Base-by-base conservation (phyloP, 1,139 yeast genomes). In the Nadsonia commutata region DNA sequence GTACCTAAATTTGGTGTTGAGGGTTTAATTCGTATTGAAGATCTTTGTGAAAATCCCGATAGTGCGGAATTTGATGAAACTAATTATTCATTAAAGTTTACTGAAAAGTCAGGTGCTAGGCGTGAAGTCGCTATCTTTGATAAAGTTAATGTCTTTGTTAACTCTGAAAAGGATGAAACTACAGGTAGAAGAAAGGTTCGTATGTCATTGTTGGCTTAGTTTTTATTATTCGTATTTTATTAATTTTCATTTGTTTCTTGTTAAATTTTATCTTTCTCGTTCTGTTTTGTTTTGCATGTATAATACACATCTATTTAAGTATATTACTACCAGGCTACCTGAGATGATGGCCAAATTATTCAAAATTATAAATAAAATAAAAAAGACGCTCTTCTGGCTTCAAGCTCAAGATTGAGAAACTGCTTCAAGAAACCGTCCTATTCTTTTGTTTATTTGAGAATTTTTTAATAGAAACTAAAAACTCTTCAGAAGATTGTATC, bases 1-100 rank as follows among this genome's bases (percentile, higher is more conserved):
- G 97, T 93, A 20, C 97, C 98, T n/a, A 83, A 82, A 59, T 88
- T 85, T 64, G 98, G 98, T 45, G 88, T 93, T 44, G 99, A 93
- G 65, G 93, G 96, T 45, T 68, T 90, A 55, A 85, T 93, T 51
- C 83, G 82, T 58, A 61, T 85, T 48, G 94, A 85, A 50, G 78
- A 76, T 52, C 62, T 90, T 52, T 68, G 74, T 0, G 78, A 80
- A 18, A 13, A 27, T 27, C 82, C 83, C 49, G 75, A 70, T 19
- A 70, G 76, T 38, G 86, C 88, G 2, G 65, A 66, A 37, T 85
- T 77, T 56, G 79, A 81, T 51, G 97, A 88, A 60, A 90, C 83
- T 31, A 74, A 73, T 50, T 90, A 77, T 54, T 78, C 77, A 50
- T 66, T 90, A 49, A 65, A 72, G 2, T 78, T 88, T 56, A 63